Conservation (phyloP, 1,284 basidiomycete genomes). For the Ceraceosorus guamensis region DNA sequence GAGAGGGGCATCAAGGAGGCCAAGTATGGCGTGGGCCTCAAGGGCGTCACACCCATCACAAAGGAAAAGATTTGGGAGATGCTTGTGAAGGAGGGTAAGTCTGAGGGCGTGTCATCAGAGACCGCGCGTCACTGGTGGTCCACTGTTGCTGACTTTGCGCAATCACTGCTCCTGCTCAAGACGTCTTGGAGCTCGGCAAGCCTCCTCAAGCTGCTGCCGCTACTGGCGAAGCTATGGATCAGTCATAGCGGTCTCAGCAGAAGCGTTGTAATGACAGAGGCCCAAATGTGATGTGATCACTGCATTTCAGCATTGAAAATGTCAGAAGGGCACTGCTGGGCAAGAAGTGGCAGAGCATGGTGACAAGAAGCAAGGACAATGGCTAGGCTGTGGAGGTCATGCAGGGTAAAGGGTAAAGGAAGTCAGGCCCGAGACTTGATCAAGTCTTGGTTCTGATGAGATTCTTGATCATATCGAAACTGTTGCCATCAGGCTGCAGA, state of each 20-base stretch:
- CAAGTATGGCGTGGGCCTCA: constrained; percentile 52
- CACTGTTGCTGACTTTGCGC: constrained; percentile 2
- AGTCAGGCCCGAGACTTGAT: no score
- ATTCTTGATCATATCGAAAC: constrained; percentile 83
- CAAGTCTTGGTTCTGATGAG: constrained; percentile 64
- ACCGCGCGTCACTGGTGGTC: neutral
- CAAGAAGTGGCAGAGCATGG: no score
- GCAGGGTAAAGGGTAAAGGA: no score
- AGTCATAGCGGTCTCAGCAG: no score
- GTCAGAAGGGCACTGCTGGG: no score
- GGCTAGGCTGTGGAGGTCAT: no score
- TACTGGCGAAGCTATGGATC: no score
- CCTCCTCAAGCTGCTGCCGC: no score
- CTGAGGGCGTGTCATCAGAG: neutral
- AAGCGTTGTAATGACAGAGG: no score
- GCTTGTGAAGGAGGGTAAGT: constrained; percentile 58
- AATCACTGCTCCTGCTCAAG: constrained; percentile 5
- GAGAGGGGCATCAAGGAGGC: constrained; percentile 44
- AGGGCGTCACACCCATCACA: constrained; percentile 65
- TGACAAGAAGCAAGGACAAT: no score
- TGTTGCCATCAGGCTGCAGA: constrained; percentile 89
- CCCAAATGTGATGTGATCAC: no score
- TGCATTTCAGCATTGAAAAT: no score
- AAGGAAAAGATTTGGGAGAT: constrained; percentile 43
- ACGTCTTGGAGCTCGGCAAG: constrained; percentile 30